Evolutionary conservation across 768 basidiomycete species (phyloP).

Genomic region (Pisolithus albus): DNA sequence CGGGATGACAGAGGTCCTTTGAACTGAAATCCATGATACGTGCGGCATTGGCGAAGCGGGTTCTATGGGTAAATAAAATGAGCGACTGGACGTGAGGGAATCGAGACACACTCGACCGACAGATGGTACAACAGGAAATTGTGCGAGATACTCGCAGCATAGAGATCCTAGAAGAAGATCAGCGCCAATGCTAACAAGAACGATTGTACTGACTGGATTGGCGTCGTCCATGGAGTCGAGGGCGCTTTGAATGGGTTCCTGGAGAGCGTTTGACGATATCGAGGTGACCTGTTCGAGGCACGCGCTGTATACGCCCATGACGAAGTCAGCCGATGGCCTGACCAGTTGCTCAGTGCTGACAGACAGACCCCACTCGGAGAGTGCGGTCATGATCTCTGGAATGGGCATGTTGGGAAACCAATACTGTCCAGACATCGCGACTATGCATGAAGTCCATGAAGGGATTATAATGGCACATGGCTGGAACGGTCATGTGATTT

Average conservation of each 20-base stretch:
- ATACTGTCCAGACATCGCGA: slow-evolving; percentile 32
- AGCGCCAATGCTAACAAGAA: background rate
- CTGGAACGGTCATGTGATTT: slow-evolving; percentile 21
- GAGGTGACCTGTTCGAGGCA: slow-evolving; percentile 69
- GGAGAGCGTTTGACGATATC: slow-evolving; percentile 51
- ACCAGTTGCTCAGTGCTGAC: slow-evolving; percentile 63
- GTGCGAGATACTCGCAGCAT: slow-evolving; percentile 48
- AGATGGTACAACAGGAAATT: slow-evolving; percentile 68
- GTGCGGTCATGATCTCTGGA: slow-evolving; percentile 55
- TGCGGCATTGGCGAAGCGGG: slow-evolving; percentile 66
- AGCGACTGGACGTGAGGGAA: background rate
- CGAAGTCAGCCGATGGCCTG: slow-evolving; percentile 64
- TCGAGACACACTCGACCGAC: slow-evolving; percentile 27
- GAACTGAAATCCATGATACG: slow-evolving; percentile 72
- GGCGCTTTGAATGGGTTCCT: slow-evolving; percentile 50
- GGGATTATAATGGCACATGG: background rate
- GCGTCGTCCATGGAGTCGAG: slow-evolving; percentile 45
- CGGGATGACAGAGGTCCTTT: slow-evolving; percentile 67
- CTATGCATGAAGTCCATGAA: too few relatives aligned
- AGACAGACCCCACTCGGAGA: slow-evolving; percentile 62
- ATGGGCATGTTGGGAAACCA: slow-evolving; percentile 64
- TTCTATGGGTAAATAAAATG: slow-evolving; percentile 29
- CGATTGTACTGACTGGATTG: slow-evolving; percentile 41
- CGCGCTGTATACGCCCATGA: slow-evolving; percentile 59
- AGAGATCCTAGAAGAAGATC: slow-evolving; percentile 50